Base-by-base conservation (phyloP, 1,139 yeast genomes). In the Arxiozyma slooffiae region DNA sequence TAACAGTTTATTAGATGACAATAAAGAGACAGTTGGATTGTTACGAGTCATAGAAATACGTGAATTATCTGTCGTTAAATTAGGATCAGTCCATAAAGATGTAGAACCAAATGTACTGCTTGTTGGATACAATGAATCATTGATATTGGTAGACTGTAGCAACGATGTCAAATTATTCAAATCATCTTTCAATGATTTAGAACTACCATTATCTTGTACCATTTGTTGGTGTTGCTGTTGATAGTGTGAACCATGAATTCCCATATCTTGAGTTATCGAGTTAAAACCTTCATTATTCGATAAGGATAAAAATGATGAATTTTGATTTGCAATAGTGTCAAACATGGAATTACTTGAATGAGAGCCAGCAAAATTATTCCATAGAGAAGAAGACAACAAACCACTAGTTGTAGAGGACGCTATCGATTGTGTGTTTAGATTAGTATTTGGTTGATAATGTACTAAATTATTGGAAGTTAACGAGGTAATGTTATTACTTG, bases 151-250 rank as follows among this genome's bases (percentile, higher is more conserved):
- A 8, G 61, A 54, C 6, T 61, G 56, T 7, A 65, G 48, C 56
- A 61, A 60, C n/a, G 53, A 57, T 2, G 68, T 59, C 21, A 65
- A 50, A 22, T 58, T 58, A 43, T 57, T 56, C 46, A 65, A 53
- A 37, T 65, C 68, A 44, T 62, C 60, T 18, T 47, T 54, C 47
- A 62, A 56, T 17, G 58, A 53, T n/a, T 55, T 55, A n/a, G 52
- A 47, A 20, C 24, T 24, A 26, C 17, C 34, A n/a, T n/a, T 30
- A 14, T 45, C 41, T 23, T 34, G 11, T 16, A 17, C 34, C 14
- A 41, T 11, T 23, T 41, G 36, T 38, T 45, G 48, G 24, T 23
- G 37, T 11, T 39, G 48, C 22, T 45, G 48, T 38, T 23, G 37
- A 26, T 30, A 38, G 14, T 30, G 7, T 34, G 26, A 18, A 20